Evolutionary conservation across 1,139 yeast species (phyloP).

Genomic region (Candida frijolesensis): DNA sequence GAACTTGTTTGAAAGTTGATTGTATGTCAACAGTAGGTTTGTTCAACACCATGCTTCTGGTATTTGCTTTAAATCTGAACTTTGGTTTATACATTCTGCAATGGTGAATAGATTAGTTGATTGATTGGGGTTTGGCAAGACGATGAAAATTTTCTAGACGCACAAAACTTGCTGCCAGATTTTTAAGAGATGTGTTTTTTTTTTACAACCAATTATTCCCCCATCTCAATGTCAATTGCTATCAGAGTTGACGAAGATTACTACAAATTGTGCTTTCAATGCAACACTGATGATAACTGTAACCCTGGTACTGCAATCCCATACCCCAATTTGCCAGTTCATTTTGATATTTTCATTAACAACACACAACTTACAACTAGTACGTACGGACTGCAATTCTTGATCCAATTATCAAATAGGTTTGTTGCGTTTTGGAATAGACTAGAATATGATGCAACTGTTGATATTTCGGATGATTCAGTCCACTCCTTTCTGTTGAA

Average conservation of each 20-base stretch:
- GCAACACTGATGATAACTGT: background rate
- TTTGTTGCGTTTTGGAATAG: constrained; percentile 20
- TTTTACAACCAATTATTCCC: background rate
- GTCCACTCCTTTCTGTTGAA: constrained; percentile 16
- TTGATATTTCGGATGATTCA: constrained; percentile 15
- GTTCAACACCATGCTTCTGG: constrained; percentile 12
- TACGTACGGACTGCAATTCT: constrained; percentile 16
- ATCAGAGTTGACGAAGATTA: constrained; percentile 16
- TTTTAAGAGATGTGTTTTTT: background rate
- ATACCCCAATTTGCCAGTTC: constrained; percentile 7
- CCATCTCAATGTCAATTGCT: constrained; percentile 10
- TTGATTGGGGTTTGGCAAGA: background rate
- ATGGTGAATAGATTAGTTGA: background rate
- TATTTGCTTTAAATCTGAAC: constrained; percentile 11
- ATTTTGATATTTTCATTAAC: constrained; percentile 20
- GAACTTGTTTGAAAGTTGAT: constrained; percentile 14
- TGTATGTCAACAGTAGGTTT: constrained; percentile 10
- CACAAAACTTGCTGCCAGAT: background rate
- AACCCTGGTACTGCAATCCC: constrained; percentile 4
- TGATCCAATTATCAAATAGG: constrained; percentile 11
- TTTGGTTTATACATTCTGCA: constrained; percentile 8
- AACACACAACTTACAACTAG: constrained; percentile 13
- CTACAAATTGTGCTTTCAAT: constrained; percentile 12
- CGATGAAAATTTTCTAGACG: background rate
- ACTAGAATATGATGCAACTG: constrained; percentile 18